Conservation (phyloP, 352 stramenopile genomes). For the Phytophthora citrophthora region DNA sequence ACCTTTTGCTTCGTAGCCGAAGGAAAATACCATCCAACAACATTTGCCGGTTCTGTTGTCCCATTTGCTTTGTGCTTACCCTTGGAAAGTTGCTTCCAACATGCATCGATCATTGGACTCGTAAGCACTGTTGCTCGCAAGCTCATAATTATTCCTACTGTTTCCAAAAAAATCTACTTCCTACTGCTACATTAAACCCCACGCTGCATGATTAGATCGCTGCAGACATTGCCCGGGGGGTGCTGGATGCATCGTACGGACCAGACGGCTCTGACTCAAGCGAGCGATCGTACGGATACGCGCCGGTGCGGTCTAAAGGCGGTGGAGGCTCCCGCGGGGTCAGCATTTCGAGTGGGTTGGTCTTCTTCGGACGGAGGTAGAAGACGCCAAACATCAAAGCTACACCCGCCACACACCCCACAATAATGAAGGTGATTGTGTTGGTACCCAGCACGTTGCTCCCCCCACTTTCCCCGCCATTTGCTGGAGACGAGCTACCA, state of each 20-base stretch:
- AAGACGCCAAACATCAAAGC: constrained; percentile 42
- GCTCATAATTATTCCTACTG: constrained; percentile 24
- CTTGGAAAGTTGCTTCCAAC: neutral
- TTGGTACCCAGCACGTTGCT: constrained; percentile 24
- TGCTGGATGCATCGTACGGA: constrained; percentile 38
- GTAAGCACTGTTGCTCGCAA: neutral
- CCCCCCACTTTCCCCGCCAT: constrained; percentile 12
- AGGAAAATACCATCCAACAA: constrained; percentile 25
- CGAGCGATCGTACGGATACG: constrained; percentile 31
- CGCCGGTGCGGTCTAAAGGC: constrained; percentile 27
- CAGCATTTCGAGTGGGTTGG: constrained; percentile 27
- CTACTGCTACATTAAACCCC: constrained; percentile 10
- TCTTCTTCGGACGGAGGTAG: constrained; percentile 37
- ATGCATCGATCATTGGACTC: constrained; percentile 7
- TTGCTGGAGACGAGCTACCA: constrained; percentile 22
- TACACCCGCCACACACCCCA: constrained; percentile 31
- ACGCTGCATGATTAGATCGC: constrained; percentile 19
- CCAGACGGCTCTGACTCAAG: constrained; percentile 29
- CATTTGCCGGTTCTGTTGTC: constrained; percentile 20
- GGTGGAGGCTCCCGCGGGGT: constrained; percentile 25
- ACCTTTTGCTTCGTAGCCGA: constrained; percentile 8
- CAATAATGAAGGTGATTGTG: constrained; percentile 40
- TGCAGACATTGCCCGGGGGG: constrained; percentile 24
- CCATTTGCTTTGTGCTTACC: neutral
- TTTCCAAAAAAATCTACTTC: constrained; percentile 32